Conservation (phyloP, 2,329 filamentous ascomycete species). For the Phoma sp. region DNA sequence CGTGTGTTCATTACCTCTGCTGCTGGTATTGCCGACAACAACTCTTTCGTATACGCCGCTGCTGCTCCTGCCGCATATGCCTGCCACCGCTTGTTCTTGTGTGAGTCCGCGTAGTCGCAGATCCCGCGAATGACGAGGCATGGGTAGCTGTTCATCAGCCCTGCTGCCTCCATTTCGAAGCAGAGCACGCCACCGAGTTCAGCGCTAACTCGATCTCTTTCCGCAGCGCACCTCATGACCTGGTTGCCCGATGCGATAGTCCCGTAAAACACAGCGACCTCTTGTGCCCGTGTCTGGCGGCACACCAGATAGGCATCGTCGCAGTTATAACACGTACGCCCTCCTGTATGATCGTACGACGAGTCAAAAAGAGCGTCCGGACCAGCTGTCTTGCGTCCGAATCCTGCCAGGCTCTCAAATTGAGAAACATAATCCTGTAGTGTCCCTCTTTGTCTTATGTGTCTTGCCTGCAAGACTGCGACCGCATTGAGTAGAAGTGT, state of each 20-base stretch:
- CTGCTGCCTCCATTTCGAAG: conserved; percentile 1
- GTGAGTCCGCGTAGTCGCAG: neutral
- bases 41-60: conserved; percentile 10
- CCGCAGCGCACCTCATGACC: conserved; percentile 10
- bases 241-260: conserved; percentile 13
- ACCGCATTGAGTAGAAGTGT: conserved; percentile 18
- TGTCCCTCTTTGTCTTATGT: neutral
- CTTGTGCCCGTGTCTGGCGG: neutral
- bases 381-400: neutral
- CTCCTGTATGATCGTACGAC: too few species aligned
- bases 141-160: neutral
- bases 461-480: conserved; percentile 4
- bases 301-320: neutral
- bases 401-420: neutral
- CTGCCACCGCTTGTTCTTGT: neutral
- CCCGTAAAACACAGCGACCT: conserved; percentile 6
- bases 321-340: too few species aligned
- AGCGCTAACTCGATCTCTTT: conserved; percentile 7
- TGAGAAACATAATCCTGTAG: neutral
- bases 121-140: neutral
- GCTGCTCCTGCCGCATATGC: conserved; percentile 1
- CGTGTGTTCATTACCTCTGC: conserved; percentile 7
- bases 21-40: conserved; percentile 13
- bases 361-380: too few species aligned
- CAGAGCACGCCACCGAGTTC: conserved; percentile 12